Evolutionary conservation across 2,329 filamentous ascomycete genomes (phyloP).

Genomic region (Fusarium liriodendri): DNA sequence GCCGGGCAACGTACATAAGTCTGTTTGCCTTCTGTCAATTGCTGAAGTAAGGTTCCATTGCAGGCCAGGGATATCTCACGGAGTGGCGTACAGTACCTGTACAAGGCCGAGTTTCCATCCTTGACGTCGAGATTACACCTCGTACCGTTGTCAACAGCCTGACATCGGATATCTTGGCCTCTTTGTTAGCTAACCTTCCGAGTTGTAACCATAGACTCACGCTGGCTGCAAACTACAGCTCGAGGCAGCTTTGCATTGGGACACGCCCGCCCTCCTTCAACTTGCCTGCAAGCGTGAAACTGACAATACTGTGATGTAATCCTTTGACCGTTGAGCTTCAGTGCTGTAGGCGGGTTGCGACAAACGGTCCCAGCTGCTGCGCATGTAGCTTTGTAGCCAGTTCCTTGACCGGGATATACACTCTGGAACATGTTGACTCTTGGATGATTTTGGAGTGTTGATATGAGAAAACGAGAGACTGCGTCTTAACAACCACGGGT

Average conservation of each 20-base stretch:
- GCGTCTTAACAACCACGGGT: neutral
- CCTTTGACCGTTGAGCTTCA: conserved; percentile 27
- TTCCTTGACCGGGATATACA: neutral
- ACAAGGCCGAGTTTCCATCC: conserved; percentile 20
- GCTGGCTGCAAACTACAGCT: conserved; percentile 38
- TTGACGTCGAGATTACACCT: conserved; percentile 38
- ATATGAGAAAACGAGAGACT: neutral
- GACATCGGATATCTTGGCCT: conserved; percentile 33
- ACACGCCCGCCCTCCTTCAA: conserved; percentile 38
- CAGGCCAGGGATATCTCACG: conserved; percentile 23
- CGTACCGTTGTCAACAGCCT: conserved; percentile 38
- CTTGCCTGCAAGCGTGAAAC: conserved; percentile 41
- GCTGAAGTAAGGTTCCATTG: neutral
- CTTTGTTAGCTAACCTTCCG: conserved; percentile 8
- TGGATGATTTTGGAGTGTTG: neutral
- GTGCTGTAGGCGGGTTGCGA: conserved; percentile 22
- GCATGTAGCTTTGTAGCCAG: conserved; percentile 15
- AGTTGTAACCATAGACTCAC: conserved; percentile 27
- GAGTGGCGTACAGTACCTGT: conserved; percentile 41
- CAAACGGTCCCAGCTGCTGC: conserved; percentile 39
- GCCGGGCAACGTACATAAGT: conserved; percentile 41
- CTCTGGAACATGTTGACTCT: conserved; percentile 7
- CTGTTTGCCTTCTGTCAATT: conserved; percentile 28
- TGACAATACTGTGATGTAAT: conserved; percentile 38
- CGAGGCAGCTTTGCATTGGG: conserved; percentile 34